Evolutionary conservation across 306 rosid species (phyloP), one percentile per base, ranked within the genome.

Genomic region (Lotus japonicus): DNA sequence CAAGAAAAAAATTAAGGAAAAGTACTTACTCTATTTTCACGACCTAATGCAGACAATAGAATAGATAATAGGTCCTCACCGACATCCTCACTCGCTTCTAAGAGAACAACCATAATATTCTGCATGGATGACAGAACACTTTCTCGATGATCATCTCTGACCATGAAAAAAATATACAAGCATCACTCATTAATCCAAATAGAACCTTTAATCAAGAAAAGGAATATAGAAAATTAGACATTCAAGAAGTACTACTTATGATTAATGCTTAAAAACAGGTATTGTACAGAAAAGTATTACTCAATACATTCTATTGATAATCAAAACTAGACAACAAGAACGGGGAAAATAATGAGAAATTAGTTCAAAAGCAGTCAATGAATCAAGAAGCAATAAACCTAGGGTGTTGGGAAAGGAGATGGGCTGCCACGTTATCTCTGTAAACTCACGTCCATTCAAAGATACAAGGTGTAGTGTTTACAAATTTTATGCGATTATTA

Each of bases 101-200:
- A 69, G 35, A 94, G 95, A 72, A 87, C 92, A 14, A 68, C 81
- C 99, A 94, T 94, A 66, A 94, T 90, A 15, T 81, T 82, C 79
- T 94, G 88, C 99, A 94, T 94, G 55, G 97, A 84, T 59, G 92
- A 85, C 74, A 90, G 64, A 70, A 90, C 95, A 81, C 85, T 90
- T 74, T 94, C 97, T 11, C 88, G 90, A 83, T 88, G 99, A 76
- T 94, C 96, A 79, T 94, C 97, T 73, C 99, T 94, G 96, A 73
- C 76, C 43, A 73, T 44, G 49, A 46, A 26, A 74, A 45, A 64
- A 64, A 28, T 51, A 58, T 36, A 64, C 76, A 80, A 57, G 66
- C 38, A 52, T 55, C 59, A 17, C 39, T 72, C 42, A 65, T 63
- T 31, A 68, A 64, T 74, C 56, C 72, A 28, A 66, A 76, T 49